Evolutionary conservation across 2,329 filamentous ascomycete species (phyloP).

Genomic region (Trichoderma atrobrunneum): DNA sequence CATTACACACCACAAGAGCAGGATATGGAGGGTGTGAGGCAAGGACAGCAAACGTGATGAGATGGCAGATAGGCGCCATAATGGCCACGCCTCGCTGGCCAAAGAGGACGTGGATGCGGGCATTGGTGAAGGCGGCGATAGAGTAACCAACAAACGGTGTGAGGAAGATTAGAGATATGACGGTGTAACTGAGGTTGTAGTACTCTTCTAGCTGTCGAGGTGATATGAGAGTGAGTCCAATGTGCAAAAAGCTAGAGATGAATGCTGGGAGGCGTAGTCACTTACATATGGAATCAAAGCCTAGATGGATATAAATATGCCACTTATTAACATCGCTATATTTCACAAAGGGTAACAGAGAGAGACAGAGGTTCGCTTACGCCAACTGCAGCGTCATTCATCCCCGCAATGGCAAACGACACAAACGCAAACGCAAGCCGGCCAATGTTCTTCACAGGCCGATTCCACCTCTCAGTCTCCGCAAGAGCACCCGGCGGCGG

Average conservation of each 20-base stretch:
- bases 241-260: not conserved
- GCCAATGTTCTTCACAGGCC: constrained; percentile 33
- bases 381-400: constrained; percentile 62
- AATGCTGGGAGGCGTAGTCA: not conserved
- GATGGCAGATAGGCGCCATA: constrained; percentile 58
- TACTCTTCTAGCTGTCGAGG: constrained; percentile 54
- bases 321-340: not conserved
- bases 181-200: constrained; percentile 57
- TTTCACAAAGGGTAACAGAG: not conserved
- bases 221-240: not conserved
- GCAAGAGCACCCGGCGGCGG: constrained; percentile 30
- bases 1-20: constrained; percentile 60
- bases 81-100: constrained; percentile 67
- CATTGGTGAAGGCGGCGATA: constrained; percentile 59
- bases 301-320: constrained; percentile 8
- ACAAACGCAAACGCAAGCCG: constrained; percentile 48
- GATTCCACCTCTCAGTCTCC: constrained; percentile 37
- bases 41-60: constrained; percentile 59
- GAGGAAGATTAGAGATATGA: constrained; percentile 63
- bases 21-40: constrained; percentile 63
- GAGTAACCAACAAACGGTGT: constrained; percentile 63
- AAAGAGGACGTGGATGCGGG: constrained; percentile 54
- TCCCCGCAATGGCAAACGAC: constrained; percentile 58
- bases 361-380: constrained; percentile 35
- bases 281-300: constrained; percentile 39